Percentiles rank a stretch among this genome's conserved stretches.
These are phyloP conservation scores for Aureobasidium pullulans DNA, from an alignment of 2,329 filamentous ascomycete genomes.

Conservation along the genomic window DNA sequence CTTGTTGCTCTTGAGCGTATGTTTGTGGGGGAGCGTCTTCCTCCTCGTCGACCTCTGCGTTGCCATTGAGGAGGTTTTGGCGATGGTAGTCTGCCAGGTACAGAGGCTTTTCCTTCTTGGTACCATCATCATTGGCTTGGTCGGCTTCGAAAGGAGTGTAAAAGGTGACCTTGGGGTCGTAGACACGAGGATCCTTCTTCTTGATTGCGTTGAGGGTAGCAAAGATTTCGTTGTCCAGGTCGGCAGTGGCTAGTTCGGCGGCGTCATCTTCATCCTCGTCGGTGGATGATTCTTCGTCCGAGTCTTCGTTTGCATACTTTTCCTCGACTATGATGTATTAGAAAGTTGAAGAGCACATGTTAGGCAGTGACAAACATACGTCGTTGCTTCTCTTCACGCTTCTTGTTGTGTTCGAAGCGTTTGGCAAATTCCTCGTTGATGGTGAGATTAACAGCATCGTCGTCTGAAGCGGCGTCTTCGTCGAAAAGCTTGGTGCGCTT, in stretches of 20 bases:
- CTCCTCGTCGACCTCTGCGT: constrained; percentile 52
- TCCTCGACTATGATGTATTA: constrained; percentile 62
- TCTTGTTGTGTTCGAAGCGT: constrained; percentile 94
- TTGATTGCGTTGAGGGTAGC: constrained; percentile 82
- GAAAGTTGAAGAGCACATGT: constrained; percentile 7
- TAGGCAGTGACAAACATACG: constrained; percentile 38
- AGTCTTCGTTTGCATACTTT: constrained; percentile 57
- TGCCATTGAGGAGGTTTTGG: constrained; percentile 73
- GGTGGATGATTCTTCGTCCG: constrained; percentile 58
- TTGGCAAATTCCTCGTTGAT: constrained; percentile 87
- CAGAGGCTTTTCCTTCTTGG: constrained; percentile 64
- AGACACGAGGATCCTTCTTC: constrained; percentile 84
- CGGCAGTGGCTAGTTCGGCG: constrained; percentile 76
- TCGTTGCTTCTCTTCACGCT: constrained; percentile 75
- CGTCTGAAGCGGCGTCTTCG: constrained; percentile 18
- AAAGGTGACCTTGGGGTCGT: constrained; percentile 73
- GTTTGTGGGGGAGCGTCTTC: constrained; percentile 51
- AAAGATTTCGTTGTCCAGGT: constrained; percentile 78
- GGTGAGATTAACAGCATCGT: constrained; percentile 37
- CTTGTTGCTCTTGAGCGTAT: constrained; percentile 82
- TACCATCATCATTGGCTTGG: constrained; percentile 21
- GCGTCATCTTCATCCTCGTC: constrained; percentile 82
- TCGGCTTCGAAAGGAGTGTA: constrained; percentile 60
- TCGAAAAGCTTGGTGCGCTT: constrained; percentile 28
- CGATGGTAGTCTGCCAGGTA: constrained; percentile 86